Evolutionary conservation across 306 rosid species (phyloP), one percentile per base, ranked within the genome.

Genomic region (Vachellia pachyceras): DNA sequence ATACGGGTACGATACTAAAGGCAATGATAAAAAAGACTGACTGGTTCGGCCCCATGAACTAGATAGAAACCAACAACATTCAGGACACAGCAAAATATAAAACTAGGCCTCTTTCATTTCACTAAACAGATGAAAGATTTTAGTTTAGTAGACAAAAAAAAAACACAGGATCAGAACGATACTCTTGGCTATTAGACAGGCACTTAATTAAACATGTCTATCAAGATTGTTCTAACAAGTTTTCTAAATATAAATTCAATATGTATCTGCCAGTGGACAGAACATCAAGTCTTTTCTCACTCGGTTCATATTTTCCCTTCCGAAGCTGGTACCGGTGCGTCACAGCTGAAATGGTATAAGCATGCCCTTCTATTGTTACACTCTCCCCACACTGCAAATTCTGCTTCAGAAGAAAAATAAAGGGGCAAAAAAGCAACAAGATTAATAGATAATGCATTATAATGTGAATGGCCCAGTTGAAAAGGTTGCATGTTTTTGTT

Each of bases 281-380:
- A 84, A 95, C 99, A 78, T 93, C 97, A 44, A 95, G 99, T 52
- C 95, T 87, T 89, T 90, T 91, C 89, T 95, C 97, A 9, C 94
- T 87, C 5, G 94, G 99, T 83, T 95, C 98, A 9, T 93, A 95
- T 86, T 93, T 95, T 63, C 98, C 98, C 86, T 93, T 95, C 23
- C 99, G 91, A 66, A 93, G 94, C 86, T 91, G 97, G 88, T 95
- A 95, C 39, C 98, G 90, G 64, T 87, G 96, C 76, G 96, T 93
- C 77, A 90, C 97, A 41, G 99, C 92, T 12, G 89, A 93, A 80
- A 95, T 90, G 25, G 99, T 91, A 66, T 95, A 95, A 29, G 96
- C 77, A 49, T 95, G 96, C 79, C 97, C 97, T 89, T 91, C 92
- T 67, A 89, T 87, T 58, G 95, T 91, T 67, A 89, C 91, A 84